Evolutionary conservation across 1,284 basidiomycete species (phyloP), one percentile per base, ranked within the genome.

Genomic region (Singerocomus inundabilis): DNA sequence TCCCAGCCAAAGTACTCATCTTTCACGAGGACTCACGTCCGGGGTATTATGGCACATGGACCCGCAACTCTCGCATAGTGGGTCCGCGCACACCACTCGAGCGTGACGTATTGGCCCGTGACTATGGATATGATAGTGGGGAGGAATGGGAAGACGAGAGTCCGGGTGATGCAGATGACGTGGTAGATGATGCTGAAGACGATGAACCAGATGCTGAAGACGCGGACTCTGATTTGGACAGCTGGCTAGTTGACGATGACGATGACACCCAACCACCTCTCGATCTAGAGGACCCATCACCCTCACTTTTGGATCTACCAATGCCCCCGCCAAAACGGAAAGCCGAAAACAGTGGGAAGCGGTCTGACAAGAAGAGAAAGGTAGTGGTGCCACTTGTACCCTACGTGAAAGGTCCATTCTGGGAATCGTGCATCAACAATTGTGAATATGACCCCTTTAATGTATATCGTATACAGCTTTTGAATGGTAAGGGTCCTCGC

Each of bases 31-130:
- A 93, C 63, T 75, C 77, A 1, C 81, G 91, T 30, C 91, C 91
- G 16, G 90, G 89, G 2, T 94, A 92, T 67, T 85, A 84, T 58
- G 91, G 91, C 25, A 93, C 91, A 15, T 93, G 88, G 86, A 91
- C 90, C 10, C 82, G 85, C 44, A 80, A 74, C 52, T 91, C 88
- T 21, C 73, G 73, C 13, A 68, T 80, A 44, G 80, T 94, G 49
- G 83, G 86, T 2, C 82, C 88, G 8, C 80, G 91, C n/a, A 78
- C 74, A 29, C 90, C 92, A 2, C 83, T 91, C 52, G 79, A 75
- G 4, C 77, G 78, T 54, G 92, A 94, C 60, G 72, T 80, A 7
- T 70, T 83, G 6, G 75, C 79, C 18, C 75, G 87, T 47, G 89
- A 94, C 68, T 94, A 94, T 66, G 76, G 78, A 12, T 90, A 91